A percentile compares a stretch with the other conserved stretches of the same genome.
These are phyloP conservation scores for Primulina eburnea DNA, from an alignment of 257 asterid genomes.

Conservation along the genomic window DNA sequence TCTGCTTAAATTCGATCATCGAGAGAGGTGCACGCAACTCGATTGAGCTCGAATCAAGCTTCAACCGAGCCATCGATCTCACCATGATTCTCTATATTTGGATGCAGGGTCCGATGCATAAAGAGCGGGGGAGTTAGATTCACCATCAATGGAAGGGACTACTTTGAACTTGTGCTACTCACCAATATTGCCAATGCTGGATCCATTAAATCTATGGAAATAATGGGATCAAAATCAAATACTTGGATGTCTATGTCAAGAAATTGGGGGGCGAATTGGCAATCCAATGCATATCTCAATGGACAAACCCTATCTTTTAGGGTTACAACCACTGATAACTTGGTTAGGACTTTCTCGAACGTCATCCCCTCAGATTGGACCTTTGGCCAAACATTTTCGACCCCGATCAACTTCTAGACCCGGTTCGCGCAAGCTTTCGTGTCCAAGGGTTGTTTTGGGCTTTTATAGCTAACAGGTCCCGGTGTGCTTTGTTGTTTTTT, in stretches of 20 bases:
- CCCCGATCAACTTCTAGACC: constrained; percentile 45
- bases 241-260: constrained; percentile 76
- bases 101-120: constrained; percentile 69
- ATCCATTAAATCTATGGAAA: constrained; percentile 57
- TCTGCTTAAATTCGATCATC: too few relatives aligned
- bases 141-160: constrained; percentile 61
- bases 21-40: too few relatives aligned
- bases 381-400: constrained; percentile 68
- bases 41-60: too few relatives aligned
- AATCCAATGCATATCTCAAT: constrained; percentile 54
- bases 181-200: constrained; percentile 82
- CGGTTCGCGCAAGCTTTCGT: neutral
- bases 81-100: too few relatives aligned
- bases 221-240: constrained; percentile 61
- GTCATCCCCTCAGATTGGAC: constrained; percentile 63
- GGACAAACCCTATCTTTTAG: constrained; percentile 68
- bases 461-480: constrained; percentile 16
- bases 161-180: constrained; percentile 63
- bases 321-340: constrained; percentile 70
- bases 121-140: constrained; percentile 80
- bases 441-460: constrained; percentile 27
- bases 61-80: too few relatives aligned
- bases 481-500: too few relatives aligned
- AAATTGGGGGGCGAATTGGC: constrained; percentile 95
- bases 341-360: constrained; percentile 44